Evolutionary conservation across 2,329 filamentous ascomycete genomes (phyloP).

Genomic region (Penicillium sp.): DNA sequence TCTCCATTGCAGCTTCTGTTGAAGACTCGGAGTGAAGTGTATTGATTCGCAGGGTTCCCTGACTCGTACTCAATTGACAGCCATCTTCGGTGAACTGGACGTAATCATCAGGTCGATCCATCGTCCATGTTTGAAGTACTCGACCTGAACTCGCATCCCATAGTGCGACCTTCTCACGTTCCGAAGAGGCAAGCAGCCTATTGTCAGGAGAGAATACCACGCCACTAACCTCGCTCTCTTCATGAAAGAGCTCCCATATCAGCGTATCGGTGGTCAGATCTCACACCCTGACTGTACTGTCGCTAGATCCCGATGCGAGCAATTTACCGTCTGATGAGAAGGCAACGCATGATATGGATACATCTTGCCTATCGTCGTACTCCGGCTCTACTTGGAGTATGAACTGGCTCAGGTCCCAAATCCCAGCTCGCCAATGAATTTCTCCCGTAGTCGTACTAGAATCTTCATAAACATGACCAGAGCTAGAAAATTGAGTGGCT

Average conservation of each 20-base stretch:
- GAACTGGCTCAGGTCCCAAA: not conserved
- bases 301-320: not conserved
- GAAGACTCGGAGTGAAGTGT: not conserved
- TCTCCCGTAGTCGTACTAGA: not conserved
- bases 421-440: not conserved
- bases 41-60: not conserved
- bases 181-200: not conserved
- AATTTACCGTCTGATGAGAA: not conserved
- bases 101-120: not conserved
- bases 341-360: not conserved
- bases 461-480: not conserved
- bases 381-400: not conserved
- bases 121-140: not conserved
- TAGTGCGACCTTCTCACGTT: not conserved
- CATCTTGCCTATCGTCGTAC: not conserved
- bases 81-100: not conserved
- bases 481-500: not conserved
- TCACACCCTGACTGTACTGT: not conserved
- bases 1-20: not conserved
- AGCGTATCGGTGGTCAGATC: not conserved
- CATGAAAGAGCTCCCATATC: not conserved
- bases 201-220: not conserved
- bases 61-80: not conserved
- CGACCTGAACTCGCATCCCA: not conserved
- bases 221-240: not conserved